Conservation (phyloP, 225 moss, liverwort and hornwort species). For the Pseudoscleropodium purum region DNA sequence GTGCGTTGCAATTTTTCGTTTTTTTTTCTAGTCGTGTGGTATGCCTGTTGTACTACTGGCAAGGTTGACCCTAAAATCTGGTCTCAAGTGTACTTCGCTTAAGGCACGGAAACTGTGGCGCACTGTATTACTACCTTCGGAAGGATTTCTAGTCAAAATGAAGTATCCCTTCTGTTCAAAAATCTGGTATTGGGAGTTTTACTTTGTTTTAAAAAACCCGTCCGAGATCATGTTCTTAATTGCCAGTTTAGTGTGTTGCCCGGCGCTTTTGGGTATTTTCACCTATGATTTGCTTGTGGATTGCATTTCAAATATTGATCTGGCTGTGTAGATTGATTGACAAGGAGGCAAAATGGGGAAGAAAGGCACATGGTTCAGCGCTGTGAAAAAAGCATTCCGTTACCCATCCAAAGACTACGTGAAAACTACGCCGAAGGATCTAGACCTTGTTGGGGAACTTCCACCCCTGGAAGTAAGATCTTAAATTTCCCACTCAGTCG, state of each 20-base stretch:
- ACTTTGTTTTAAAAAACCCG: neutral
- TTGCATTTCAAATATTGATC: neutral
- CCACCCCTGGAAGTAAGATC: conserved; percentile 33
- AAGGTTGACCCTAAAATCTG: neutral
- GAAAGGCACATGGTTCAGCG: conserved; percentile 46
- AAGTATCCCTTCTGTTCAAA: neutral
- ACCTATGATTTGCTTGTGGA: neutral
- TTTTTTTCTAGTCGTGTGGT: neutral
- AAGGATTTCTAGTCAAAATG: neutral
- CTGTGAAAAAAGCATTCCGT: conserved; percentile 48
- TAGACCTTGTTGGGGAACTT: conserved; percentile 39
- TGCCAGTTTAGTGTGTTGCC: neutral
- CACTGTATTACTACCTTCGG: neutral
- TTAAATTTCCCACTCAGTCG: neutral
- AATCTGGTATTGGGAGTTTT: neutral
- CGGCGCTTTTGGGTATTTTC: neutral
- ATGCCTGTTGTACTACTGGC: neutral
- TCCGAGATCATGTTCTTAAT: neutral
- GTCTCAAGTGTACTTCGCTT: neutral
- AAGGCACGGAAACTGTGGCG: neutral
- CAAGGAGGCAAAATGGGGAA: conserved; percentile 26
- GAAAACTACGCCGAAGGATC: conserved; percentile 36
- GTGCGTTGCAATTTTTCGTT: neutral
- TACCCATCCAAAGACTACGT: conserved; percentile 49
- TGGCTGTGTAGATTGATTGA: conserved; percentile 12